A percentile compares a stretch with the other conserved stretches of the same genome.
These are phyloP conservation scores for Antitrichia curtipendula DNA, from an alignment of 225 moss, liverwort and hornwort genomes.

Conservation along the genomic window DNA sequence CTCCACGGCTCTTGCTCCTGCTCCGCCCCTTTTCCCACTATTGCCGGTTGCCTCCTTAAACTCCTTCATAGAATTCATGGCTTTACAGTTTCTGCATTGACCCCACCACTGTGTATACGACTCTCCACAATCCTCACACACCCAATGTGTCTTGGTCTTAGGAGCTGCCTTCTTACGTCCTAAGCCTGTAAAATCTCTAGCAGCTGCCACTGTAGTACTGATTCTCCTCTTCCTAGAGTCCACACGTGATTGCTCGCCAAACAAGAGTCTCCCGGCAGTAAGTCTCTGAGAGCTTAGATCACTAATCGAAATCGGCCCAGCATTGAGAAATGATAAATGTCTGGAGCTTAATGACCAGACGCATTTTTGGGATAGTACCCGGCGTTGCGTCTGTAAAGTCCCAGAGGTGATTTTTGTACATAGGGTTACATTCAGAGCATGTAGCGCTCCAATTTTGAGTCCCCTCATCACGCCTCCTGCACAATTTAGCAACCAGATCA, in stretches of 20 bases:
- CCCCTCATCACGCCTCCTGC: slow-evolving; percentile 33
- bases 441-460: slow-evolving; percentile 12
- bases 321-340: neutral
- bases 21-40: slow-evolving; percentile 71
- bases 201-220: neutral
- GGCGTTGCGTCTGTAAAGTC: neutral
- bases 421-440: slow-evolving; percentile 1
- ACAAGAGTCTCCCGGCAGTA: neutral
- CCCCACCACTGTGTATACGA: slow-evolving; percentile 97
- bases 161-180: slow-evolving; percentile 47
- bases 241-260: neutral
- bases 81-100: slow-evolving; percentile 64
- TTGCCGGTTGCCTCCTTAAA: slow-evolving; percentile 52
- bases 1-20: slow-evolving; percentile 92
- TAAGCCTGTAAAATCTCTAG: slow-evolving; percentile 17
- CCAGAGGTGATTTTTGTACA: neutral
- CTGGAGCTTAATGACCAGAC: neutral
- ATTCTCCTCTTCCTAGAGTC: slow-evolving; percentile 5
- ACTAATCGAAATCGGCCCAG: neutral
- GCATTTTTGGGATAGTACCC: neutral
- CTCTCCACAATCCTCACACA: slow-evolving; percentile 94
- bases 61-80: slow-evolving; percentile 85
- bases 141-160: slow-evolving; percentile 70
- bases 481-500: neutral
- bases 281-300: neutral